Evolutionary conservation across 345 rosid genomes (phyloP).

Genomic region (Eucalyptus guilfoylei): DNA sequence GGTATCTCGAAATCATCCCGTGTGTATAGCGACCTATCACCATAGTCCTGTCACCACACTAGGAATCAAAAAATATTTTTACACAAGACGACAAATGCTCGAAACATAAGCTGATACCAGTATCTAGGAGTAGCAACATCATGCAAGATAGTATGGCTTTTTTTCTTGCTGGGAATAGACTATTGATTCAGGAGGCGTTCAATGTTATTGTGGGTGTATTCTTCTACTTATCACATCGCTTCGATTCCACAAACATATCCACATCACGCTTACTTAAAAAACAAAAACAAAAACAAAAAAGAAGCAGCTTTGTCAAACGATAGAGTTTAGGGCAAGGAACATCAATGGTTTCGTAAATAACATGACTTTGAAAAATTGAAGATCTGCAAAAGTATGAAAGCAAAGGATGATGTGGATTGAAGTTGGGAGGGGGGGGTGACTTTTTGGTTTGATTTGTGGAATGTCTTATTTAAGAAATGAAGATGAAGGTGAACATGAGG

Average conservation of each 20-base stretch:
- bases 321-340: neutral
- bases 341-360: neutral
- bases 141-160: neutral
- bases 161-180: neutral
- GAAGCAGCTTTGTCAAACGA: neutral
- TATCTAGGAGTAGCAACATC: neutral
- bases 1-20: rapidly evolving
- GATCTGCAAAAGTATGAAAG: neutral
- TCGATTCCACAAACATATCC: neutral
- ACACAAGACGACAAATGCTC: neutral
- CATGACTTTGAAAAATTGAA: neutral
- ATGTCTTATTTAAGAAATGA: neutral
- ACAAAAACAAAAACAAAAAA: rapidly evolving
- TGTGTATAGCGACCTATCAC: neutral
- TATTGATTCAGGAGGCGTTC: neutral
- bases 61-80: neutral
- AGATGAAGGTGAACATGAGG: neutral
- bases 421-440: neutral
- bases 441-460: neutral
- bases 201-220: neutral
- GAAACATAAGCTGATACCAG: rapidly evolving
- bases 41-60: rapidly evolving
- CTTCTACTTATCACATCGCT: neutral
- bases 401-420: neutral
- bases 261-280: neutral